phyloP scores from a whole-genome alignment of 345 rosid species.

The Mangifera indica region DNA sequence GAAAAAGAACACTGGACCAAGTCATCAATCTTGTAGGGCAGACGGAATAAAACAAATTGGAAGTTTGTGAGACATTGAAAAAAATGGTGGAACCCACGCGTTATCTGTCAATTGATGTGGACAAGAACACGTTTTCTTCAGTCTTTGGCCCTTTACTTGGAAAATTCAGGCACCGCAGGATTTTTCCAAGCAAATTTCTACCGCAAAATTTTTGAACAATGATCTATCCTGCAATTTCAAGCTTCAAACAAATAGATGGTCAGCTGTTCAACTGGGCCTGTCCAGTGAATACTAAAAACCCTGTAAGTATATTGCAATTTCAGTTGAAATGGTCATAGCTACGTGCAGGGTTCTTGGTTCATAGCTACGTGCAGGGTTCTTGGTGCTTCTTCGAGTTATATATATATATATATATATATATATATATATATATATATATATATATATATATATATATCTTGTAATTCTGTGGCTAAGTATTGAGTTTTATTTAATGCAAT shows the following conservation, averaged over 20 bases:
- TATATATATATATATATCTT: no score
- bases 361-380: no score
- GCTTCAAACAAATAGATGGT: neutral
- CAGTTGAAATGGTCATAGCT: constrained; percentile 27
- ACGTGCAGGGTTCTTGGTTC: no score
- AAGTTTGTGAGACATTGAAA: neutral
- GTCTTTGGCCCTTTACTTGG: constrained; percentile 38
- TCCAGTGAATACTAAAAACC: no score
- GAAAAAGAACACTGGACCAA: constrained; percentile 12
- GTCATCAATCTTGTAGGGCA: neutral
- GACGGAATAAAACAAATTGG: no score
- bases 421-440: no score
- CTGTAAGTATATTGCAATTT: no score
- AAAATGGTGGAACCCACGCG: constrained; percentile 49
- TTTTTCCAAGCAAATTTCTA: no score
- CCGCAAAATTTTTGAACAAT: neutral
- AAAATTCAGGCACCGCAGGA: constrained; percentile 23
- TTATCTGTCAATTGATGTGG: neutral
- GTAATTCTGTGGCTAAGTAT: neutral
- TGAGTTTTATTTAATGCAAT: neutral
- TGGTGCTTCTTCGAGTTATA: no score
- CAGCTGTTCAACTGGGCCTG: neutral
- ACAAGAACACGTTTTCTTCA: constrained; percentile 22
- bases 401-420: no score
- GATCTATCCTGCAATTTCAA: neutral